Percentiles rank a stretch among this genome's conserved stretches.
Evolutionary conservation across 179 eudicot species (phyloP).

Genomic region (Beta macrorhiza): DNA sequence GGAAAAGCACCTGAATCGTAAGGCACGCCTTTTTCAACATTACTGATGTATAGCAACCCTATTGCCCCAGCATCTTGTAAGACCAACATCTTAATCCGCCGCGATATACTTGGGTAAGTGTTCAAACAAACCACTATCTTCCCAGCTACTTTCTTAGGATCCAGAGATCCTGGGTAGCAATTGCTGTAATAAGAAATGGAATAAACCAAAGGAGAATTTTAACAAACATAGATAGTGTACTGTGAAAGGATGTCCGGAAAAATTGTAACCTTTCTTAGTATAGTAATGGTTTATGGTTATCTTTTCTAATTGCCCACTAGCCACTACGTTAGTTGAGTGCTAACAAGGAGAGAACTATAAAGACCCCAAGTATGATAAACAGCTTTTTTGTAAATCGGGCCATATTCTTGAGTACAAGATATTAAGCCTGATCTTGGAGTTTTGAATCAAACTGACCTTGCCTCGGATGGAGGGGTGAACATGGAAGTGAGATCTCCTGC

Average conservation of each 20-base stretch:
- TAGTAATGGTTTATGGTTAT: too few relatives aligned
- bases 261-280: too few relatives aligned
- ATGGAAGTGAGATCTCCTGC: constrained; percentile 45
- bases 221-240: too few relatives aligned
- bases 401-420: too few relatives aligned
- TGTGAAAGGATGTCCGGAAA: too few relatives aligned
- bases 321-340: too few relatives aligned
- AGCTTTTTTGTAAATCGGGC: too few relatives aligned
- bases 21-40: constrained; percentile 37
- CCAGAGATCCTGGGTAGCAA: constrained; percentile 59
- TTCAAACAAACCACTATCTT: constrained; percentile 53
- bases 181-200: constrained; percentile 37
- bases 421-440: too few relatives aligned
- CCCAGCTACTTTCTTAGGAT: constrained; percentile 47
- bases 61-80: constrained; percentile 50
- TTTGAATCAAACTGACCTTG: constrained; percentile 35
- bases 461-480: constrained; percentile 51
- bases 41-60: constrained; percentile 42
- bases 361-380: too few relatives aligned
- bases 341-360: too few relatives aligned
- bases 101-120: constrained; percentile 37
- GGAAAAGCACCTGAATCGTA: constrained; percentile 45
- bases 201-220: too few relatives aligned
- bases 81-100: constrained; percentile 51
- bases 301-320: too few relatives aligned